Base-by-base conservation (phyloP, 371 early-diverging fungal species). In the Phascolomyces articulosus region DNA sequence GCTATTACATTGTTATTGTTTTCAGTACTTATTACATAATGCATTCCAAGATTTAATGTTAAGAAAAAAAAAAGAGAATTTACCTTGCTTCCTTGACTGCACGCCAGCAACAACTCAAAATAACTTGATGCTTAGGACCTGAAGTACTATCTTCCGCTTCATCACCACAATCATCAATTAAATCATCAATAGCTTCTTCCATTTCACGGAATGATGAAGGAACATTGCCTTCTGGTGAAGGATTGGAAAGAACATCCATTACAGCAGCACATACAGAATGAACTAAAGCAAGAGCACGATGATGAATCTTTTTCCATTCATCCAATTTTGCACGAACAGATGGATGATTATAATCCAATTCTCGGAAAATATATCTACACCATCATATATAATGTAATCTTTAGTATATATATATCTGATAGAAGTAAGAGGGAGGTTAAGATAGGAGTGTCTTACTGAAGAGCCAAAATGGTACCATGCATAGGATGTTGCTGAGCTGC, bases 41-140 rank as follows among this genome's bases (percentile, higher is more conserved):
- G n/a, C n/a, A n/a, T n/a, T n/a, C n/a, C n/a, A n/a, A n/a, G n/a
- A n/a, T n/a, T n/a, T n/a, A n/a, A n/a, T n/a, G n/a, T n/a, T n/a
- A n/a, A n/a, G n/a, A n/a, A n/a, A n/a, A 34, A 29, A 15, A 11
- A 27, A 27, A 38, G 10, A 34, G 11, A 8, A 23, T 56, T 23
- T 61, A 81, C 72, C 89, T 86, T 13, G 94, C 92, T 69, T 95
- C 95, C 70, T 96, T 96, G 58, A 97, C 87, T 15, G 94, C 94
- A 60, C 96, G 85, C 93, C 96, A 97, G 73, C 96, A 95, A 67
- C 90, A 93, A 63, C 93, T 93, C 58, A 96, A 71, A 41, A 96
- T 90, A 21, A 94, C 83, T 71, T 97, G 97, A 64, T 89, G 91
- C 41, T 89, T 90, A 9, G 90, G 90, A 21, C 65, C 65, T n/a